Conservation (phyloP, 2,329 filamentous ascomycete species). For the Fusarium robinianum region DNA sequence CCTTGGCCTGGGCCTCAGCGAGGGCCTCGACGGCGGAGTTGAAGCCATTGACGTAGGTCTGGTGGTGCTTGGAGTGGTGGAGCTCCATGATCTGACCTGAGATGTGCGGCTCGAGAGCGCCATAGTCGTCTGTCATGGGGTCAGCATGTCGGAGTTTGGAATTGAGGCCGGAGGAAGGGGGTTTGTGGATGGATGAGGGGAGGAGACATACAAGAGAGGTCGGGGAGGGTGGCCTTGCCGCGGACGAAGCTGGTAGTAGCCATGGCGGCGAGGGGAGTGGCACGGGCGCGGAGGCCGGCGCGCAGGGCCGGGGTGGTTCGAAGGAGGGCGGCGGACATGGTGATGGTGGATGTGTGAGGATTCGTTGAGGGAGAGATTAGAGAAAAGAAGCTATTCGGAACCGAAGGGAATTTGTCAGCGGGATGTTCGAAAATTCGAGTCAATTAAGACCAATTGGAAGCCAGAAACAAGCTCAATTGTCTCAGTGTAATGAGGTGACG, state of each 20-base stretch:
- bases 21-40: slow-evolving; percentile 79
- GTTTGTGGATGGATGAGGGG: not conserved
- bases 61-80: slow-evolving; percentile 92
- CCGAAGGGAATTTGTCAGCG: slow-evolving; percentile 16
- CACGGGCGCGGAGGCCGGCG: slow-evolving; percentile 70
- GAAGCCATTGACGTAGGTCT: slow-evolving; percentile 89
- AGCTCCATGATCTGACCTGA: slow-evolving; percentile 95
- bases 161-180: not conserved
- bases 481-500: not conserved
- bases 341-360: slow-evolving; percentile 36
- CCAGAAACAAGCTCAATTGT: not conserved
- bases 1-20: slow-evolving; percentile 65
- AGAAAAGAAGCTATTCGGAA: slow-evolving; percentile 15
- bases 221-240: slow-evolving; percentile 90
- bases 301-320: slow-evolving; percentile 70
- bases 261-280: slow-evolving; percentile 65
- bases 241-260: slow-evolving; percentile 78
- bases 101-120: slow-evolving; percentile 83
- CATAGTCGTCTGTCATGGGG: slow-evolving; percentile 80
- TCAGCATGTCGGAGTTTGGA: slow-evolving; percentile 3
- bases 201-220: slow-evolving; percentile 62
- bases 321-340: slow-evolving; percentile 78
- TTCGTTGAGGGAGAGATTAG: slow-evolving; percentile 5
- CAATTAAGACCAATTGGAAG: not conserved
- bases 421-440: not conserved